Percentiles rank a stretch among this genome's conserved stretches.
Evolutionary conservation across 345 rosid genomes (phyloP).

Genomic region (Populus nigra): DNA sequence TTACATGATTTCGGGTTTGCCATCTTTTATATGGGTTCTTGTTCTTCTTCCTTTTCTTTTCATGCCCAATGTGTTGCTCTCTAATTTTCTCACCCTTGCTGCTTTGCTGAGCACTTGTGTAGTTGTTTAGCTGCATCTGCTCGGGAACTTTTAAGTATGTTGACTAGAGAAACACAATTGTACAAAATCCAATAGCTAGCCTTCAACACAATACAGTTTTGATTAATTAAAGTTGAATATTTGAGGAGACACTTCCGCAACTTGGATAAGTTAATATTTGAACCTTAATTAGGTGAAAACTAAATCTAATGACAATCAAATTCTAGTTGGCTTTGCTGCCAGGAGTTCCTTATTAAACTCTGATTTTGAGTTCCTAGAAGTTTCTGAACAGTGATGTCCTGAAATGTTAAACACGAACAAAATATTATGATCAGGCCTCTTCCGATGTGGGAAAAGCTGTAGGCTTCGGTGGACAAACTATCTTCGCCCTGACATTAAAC

Average conservation of each 20-base stretch:
- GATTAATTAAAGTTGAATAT: background rate
- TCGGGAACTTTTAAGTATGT: background rate
- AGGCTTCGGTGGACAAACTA: conserved; percentile 96
- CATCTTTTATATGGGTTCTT: background rate
- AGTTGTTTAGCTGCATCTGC: background rate
- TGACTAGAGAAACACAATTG: background rate
- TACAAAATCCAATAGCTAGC: background rate
- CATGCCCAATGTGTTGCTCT: background rate
- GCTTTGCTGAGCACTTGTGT: background rate
- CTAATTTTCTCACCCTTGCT: background rate
- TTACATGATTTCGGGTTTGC: conserved; percentile 3
- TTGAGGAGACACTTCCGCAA: background rate
- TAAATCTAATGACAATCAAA: background rate
- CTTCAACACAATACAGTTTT: background rate
- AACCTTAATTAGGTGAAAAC: background rate
- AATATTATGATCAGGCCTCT: conserved; percentile 53
- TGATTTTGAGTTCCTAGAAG: background rate
- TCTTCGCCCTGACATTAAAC: conserved; percentile 88
- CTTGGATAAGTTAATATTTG: background rate
- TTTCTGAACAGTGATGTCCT: background rate
- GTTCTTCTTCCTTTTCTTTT: background rate
- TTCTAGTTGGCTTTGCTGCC: background rate
- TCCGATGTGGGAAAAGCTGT: conserved; percentile 97
- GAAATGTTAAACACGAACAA: background rate
- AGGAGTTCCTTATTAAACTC: background rate